Base-by-base conservation (phyloP, 129 eudicot species). In the Rutidosis leptorrhynchoides region DNA sequence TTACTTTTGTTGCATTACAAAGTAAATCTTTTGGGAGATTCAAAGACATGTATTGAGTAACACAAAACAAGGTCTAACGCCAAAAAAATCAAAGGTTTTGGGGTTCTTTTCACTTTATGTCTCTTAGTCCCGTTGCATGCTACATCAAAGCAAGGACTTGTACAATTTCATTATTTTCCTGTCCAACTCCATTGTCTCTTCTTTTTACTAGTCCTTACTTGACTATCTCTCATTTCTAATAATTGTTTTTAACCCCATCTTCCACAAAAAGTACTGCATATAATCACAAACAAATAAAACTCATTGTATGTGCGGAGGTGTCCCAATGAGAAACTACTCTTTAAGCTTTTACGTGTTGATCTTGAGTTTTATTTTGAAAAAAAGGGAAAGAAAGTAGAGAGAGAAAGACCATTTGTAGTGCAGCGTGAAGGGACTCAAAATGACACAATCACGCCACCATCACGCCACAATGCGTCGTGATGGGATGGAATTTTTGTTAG, bases 121-220 rank as follows among this genome's bases (percentile, higher is more conserved):
- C 83, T 79, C 65, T 60, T 69, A 74, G 75, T 67, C 75, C 57
- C 75, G 64, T 74, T 62, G 80, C 77, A 75, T 70, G 84, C 77
- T 65, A 70, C 74, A 75, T 62, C 72, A 75, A 54, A 64, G 63
- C 80, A 74, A 70, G 70, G 69, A 79, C 64, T 54, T 69, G 72
- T 79, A 49, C 75, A 54, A 30, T 73, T 79, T 57, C 69, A 68
- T 57, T 67, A 67, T 62, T 23, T 27, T 55, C 64, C 66, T 74
- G 74, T 78, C 37, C 43, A 66, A 72, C 20, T 48, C 64, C 1
- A 46, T 43, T 58, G 81, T 70, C 72, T 64, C 54, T 73, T 78
- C 74, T 74, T 68, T 54, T 30, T 30, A 32, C 64, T 62, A 7
- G 63, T 62, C 56, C 29, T 62, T 62, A 62, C 45, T 72, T 35